Percentiles rank a stretch among this genome's conserved stretches.
These are phyloP conservation scores for Trametes pubescens DNA, from an alignment of 1,284 basidiomycete species.

Conservation along the genomic window DNA sequence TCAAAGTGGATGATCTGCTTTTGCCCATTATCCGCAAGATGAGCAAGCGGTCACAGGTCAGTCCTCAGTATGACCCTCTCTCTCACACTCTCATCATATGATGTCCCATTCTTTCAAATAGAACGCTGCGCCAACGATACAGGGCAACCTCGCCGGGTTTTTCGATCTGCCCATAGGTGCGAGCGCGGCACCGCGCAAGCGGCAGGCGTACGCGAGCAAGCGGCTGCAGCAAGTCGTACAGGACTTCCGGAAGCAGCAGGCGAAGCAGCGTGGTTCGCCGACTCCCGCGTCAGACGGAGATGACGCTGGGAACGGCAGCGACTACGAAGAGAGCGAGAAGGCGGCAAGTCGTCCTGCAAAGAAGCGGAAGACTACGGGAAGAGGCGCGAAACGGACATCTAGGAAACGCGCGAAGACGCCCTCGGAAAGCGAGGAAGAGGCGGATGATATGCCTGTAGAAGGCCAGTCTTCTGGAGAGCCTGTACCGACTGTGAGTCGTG, in stretches of 20 bases:
- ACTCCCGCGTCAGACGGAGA: conserved; percentile 18
- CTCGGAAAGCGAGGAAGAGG: conserved; percentile 39
- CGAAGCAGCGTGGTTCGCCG: conserved; percentile 27
- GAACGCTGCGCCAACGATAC: conserved; percentile 72
- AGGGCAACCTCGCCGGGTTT: conserved; percentile 74
- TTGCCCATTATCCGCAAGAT: conserved; percentile 94
- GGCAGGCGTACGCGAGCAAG: conserved; percentile 85
- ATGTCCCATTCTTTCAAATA: conserved; percentile 39
- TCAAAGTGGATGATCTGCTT: conserved; percentile 92
- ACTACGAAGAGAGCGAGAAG: conserved; percentile 37
- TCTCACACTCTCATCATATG: neutral
- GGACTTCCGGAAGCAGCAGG: conserved; percentile 73
- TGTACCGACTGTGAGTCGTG: conserved; percentile 21
- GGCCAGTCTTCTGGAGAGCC: neutral
- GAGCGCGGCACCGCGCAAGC: conserved; percentile 77
- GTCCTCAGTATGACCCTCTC: conserved; percentile 16
- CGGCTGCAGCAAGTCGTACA: conserved; percentile 91
- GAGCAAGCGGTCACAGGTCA: conserved; percentile 78
- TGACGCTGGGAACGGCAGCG: conserved; percentile 12
- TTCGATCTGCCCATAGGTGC: conserved; percentile 70
- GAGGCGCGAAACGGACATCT: conserved; percentile 37
- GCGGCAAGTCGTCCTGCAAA: conserved; percentile 36
- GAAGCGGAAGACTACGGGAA: conserved; percentile 43
- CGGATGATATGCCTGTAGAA: conserved; percentile 31
- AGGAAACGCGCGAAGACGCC: conserved; percentile 33